Evolutionary conservation across 768 basidiomycete genomes (phyloP).

Genomic region (Strobilomyces echinocephalus): DNA sequence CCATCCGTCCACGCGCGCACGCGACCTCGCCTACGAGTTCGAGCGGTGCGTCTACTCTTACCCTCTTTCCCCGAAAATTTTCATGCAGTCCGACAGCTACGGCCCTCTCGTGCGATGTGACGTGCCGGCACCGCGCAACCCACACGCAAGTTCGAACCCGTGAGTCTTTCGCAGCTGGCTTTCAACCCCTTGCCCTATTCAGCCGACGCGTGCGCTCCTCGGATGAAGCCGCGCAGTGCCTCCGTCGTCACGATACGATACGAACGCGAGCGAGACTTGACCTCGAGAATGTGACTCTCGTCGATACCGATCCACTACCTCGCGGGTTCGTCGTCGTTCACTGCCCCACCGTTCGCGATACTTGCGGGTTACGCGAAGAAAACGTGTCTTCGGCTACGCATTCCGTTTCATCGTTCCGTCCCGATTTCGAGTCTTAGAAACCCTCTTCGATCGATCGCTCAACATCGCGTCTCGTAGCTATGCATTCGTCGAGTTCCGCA

Average conservation of each 20-base stretch:
- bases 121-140: constrained; percentile 82
- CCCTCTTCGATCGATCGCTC: constrained; percentile 46
- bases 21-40: constrained; percentile 82
- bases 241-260: constrained; percentile 21
- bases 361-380: constrained; percentile 25
- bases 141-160: constrained; percentile 71
- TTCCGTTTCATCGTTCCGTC: constrained; percentile 28
- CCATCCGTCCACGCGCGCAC: constrained; percentile 74
- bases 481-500: constrained; percentile 82
- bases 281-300: constrained; percentile 17
- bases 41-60: constrained; percentile 54
- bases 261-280: constrained; percentile 29
- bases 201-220: constrained; percentile 36
- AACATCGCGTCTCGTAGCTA: constrained; percentile 65
- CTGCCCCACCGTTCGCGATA: constrained; percentile 20
- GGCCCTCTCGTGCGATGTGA: constrained; percentile 85
- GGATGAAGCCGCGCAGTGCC: constrained; percentile 25
- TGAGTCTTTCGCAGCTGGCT: constrained; percentile 47
- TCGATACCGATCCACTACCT: constrained; percentile 29
- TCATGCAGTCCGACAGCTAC: constrained; percentile 42
- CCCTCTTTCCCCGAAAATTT: neutral
- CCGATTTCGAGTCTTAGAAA: constrained; percentile 34
- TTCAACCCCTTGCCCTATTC: constrained; percentile 33
- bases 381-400: constrained; percentile 26
- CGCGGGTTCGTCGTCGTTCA: constrained; percentile 29